These are phyloP conservation scores for Veloboletus limbatus DNA, from an alignment of 1,284 basidiomycete species.

Conservation along the genomic window DNA sequence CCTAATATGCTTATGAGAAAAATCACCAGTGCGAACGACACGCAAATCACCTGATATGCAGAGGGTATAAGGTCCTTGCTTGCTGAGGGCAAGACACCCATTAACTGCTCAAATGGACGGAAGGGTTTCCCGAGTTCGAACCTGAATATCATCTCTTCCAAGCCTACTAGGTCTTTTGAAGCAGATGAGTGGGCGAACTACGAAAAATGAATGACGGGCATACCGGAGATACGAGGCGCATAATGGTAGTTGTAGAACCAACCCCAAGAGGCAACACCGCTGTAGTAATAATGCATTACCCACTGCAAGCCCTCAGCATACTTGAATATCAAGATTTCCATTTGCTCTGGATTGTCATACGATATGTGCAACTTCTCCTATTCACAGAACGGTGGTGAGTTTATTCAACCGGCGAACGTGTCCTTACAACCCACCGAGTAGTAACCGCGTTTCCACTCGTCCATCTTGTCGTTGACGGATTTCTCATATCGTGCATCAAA, in stretches of 20 bases:
- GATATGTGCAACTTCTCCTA: conserved; percentile 84
- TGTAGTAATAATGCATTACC: conserved; percentile 99
- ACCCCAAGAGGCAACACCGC: conserved; percentile 94
- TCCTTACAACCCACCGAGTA: conserved; percentile 63
- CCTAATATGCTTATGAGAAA: conserved; percentile 42
- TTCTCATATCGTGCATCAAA: conserved; percentile 78
- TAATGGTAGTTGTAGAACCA: conserved; percentile 99
- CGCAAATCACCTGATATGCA: conserved; percentile 71
- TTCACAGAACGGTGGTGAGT: conserved; percentile 2
- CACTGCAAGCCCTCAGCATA: conserved; percentile 97
- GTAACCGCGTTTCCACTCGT: conserved; percentile 88
- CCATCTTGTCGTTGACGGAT: conserved; percentile 80
- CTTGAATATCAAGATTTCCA: conserved; percentile 68
- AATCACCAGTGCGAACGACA: background rate
- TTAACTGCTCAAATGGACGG: conserved; percentile 93
- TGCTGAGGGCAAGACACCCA: conserved; percentile 94
- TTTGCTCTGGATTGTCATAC: conserved; percentile 63
- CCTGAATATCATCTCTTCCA: conserved; percentile 79
- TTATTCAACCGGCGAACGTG: background rate
- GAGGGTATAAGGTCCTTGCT: conserved; percentile 85
- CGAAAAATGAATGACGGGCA: conserved; percentile 18
- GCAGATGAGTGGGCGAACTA: conserved; percentile 6
- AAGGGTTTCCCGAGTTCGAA: conserved; percentile 91
- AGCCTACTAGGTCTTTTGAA: conserved; percentile 66
- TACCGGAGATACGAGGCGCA: conserved; percentile 90